A percentile compares a stretch with the other conserved stretches of the same genome.
These are phyloP conservation scores for Suillus weaverae DNA, from an alignment of 768 basidiomycete genomes.

Conservation along the genomic window DNA sequence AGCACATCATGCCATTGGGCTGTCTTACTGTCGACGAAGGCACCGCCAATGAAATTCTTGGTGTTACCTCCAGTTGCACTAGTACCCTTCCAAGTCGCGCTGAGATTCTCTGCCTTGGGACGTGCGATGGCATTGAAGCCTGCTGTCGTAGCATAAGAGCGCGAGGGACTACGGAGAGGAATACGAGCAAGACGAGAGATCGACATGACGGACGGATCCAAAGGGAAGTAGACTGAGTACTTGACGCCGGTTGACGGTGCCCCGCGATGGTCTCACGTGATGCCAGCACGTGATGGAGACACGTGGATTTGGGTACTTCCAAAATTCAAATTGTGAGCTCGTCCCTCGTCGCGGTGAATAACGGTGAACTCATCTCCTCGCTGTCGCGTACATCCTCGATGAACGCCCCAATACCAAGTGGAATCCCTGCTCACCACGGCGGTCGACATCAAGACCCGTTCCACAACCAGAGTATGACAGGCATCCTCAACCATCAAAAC, in stretches of 20 bases:
- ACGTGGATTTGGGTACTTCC: conserved; percentile 1
- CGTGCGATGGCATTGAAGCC: conserved; percentile 57
- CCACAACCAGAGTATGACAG: conserved; percentile 17
- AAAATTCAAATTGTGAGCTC: conserved; percentile 1
- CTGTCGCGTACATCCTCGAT: not conserved
- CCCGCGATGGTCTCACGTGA: conserved; percentile 6
- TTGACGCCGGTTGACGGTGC: not conserved
- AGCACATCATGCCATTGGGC: conserved; percentile 81
- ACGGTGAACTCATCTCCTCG: conserved; percentile 9
- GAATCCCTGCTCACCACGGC: conserved; percentile 13
- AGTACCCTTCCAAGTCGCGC: conserved; percentile 83
- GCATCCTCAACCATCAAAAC: not conserved
- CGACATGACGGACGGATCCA: conserved; percentile 22
- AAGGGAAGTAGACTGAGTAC: not conserved
- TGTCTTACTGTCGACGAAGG: conserved; percentile 82
- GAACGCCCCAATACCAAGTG: conserved; percentile 11
- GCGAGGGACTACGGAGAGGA: conserved; percentile 13
- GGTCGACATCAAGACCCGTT: conserved; percentile 26
- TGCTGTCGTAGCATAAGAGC: conserved; percentile 47
- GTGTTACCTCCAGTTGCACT: conserved; percentile 82
- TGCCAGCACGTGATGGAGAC: conserved; percentile 8
- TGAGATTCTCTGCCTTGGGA: conserved; percentile 66
- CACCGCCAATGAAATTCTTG: conserved; percentile 89
- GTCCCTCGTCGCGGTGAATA: conserved; percentile 8
- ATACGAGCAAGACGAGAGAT: conserved; percentile 20